Evolutionary conservation across 1,284 basidiomycete species (phyloP).

Genomic region (Tilletia caries): DNA sequence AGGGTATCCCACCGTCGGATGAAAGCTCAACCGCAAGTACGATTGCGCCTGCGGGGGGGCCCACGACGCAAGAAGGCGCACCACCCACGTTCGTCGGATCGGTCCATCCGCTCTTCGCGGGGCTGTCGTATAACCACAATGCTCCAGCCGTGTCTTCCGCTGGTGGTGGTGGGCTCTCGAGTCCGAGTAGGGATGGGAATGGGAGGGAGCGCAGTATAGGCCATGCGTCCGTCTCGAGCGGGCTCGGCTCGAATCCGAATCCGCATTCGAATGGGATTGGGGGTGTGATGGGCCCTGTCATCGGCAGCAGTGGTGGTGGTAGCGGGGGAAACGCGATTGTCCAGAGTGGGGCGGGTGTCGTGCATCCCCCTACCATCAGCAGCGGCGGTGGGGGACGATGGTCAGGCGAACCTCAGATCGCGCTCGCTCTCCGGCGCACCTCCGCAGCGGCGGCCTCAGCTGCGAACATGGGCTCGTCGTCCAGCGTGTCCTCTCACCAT

Average conservation of each 20-base stretch:
- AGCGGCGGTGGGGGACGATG: not conserved
- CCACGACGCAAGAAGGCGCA: no score
- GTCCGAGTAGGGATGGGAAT: not conserved
- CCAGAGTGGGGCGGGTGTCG: not conserved
- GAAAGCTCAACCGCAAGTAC: no score
- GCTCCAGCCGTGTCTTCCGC: not conserved
- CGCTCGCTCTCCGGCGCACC: not conserved
- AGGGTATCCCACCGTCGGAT: no score
- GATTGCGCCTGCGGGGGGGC: no score
- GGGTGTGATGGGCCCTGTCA: not conserved
- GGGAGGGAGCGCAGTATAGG: no score
- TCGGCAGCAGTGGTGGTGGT: not conserved
- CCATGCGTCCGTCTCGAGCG: no score
- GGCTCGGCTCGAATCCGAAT: no score
- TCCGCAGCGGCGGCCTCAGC: not conserved
- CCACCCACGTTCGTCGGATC: no score
- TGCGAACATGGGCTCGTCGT: not conserved
- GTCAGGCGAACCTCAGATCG: slow-evolving; percentile 12
- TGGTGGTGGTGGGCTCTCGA: not conserved
- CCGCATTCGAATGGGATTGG: not conserved
- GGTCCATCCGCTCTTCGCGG: not conserved
- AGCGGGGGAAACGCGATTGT: not conserved
- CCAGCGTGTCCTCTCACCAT: not conserved
- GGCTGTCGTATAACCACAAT: not conserved
- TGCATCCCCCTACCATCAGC: no score